Evolutionary conservation across 306 rosid species (phyloP).

Genomic region (Quercus bicolor): DNA sequence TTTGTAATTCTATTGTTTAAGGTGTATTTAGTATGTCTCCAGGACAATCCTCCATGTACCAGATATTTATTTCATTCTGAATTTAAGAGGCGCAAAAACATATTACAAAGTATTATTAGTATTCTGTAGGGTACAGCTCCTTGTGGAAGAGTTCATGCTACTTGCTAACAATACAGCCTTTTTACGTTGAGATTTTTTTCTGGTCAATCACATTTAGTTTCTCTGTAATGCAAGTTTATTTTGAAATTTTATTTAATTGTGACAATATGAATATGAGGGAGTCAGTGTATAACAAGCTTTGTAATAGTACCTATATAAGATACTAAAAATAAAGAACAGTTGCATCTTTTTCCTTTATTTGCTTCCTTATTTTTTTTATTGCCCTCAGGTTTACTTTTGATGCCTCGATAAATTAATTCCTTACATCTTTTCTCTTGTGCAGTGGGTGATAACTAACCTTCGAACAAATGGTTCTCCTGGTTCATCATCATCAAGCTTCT

Average conservation of each 20-base stretch:
- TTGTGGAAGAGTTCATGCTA: background rate
- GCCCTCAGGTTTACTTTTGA: background rate
- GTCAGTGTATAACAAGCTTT: background rate
- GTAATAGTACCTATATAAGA: background rate
- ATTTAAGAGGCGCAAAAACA: background rate
- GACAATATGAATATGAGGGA: background rate
- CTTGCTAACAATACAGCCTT: background rate
- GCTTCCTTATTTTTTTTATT: background rate
- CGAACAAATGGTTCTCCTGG: slow-evolving; percentile 50
- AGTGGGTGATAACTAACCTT: slow-evolving; percentile 96
- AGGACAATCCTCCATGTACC: too few species aligned
- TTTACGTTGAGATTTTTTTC: background rate
- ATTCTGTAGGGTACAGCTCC: background rate
- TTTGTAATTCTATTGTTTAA: background rate
- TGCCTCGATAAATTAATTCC: background rate
- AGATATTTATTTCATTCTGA: background rate
- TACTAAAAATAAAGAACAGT: background rate
- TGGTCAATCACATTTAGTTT: background rate
- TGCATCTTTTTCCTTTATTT: background rate
- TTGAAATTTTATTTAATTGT: background rate
- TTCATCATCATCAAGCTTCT: slow-evolving; percentile 47
- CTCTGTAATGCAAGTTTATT: background rate
- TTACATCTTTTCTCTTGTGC: slow-evolving; percentile 18
- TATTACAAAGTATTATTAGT: background rate
- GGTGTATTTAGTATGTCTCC: background rate